Evolutionary conservation across 1,284 basidiomycete species (phyloP).

Genomic region (Sanghuangporus weigelae): DNA sequence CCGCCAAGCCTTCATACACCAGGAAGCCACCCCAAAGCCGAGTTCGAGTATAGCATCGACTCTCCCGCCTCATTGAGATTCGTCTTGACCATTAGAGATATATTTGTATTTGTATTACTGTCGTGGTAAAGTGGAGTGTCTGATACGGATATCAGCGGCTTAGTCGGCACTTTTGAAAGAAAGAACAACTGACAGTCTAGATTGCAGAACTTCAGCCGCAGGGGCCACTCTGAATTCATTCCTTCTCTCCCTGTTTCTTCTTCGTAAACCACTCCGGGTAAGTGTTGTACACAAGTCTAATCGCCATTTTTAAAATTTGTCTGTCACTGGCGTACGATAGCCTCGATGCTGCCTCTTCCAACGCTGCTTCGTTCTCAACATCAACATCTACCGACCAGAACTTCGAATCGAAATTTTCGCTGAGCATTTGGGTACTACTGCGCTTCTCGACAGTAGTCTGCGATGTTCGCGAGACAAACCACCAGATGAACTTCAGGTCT

Average conservation of each 20-base stretch:
- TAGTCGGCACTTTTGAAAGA: neutral
- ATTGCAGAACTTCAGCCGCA: neutral
- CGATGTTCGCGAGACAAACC: slow-evolving; percentile 14
- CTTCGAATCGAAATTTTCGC: slow-evolving; percentile 19
- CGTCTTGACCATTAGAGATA: neutral
- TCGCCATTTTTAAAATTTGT: slow-evolving; percentile 18
- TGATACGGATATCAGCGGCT: neutral
- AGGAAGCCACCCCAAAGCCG: too few relatives aligned
- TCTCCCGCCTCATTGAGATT: too few relatives aligned
- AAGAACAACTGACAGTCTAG: neutral
- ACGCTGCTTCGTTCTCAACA: slow-evolving; percentile 6
- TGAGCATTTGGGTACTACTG: slow-evolving; percentile 15
- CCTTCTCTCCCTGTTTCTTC: neutral
- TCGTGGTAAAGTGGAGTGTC: neutral
- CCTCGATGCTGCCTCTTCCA: slow-evolving; percentile 11
- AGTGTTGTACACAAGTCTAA: slow-evolving; percentile 16
- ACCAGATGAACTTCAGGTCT: slow-evolving; percentile 18
- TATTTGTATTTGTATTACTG: neutral
- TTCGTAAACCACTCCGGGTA: slow-evolving; percentile 14
- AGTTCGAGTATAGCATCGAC: too few relatives aligned
- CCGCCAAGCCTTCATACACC: too few relatives aligned
- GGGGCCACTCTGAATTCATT: neutral
- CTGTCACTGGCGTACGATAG: slow-evolving; percentile 18
- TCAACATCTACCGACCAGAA: slow-evolving; percentile 14
- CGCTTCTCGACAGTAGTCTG: slow-evolving; percentile 1